phyloP scores from a whole-genome alignment of 192 early-diverging fungal species.

The Entrophospora sp. region DNA sequence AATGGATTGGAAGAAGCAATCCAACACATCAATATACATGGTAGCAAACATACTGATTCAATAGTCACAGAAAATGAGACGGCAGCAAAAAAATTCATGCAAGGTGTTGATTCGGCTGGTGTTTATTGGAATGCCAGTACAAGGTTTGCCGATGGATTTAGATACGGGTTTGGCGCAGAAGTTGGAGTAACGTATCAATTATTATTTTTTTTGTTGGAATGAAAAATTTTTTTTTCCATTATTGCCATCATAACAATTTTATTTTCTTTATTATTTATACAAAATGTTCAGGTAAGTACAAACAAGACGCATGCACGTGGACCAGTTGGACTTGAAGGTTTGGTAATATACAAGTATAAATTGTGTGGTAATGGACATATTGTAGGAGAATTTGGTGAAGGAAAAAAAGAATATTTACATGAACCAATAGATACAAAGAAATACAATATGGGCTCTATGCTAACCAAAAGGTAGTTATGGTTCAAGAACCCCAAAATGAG shows the following conservation, averaged over 20 bases:
- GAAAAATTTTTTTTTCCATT: neutral
- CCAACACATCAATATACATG: constrained; percentile 86
- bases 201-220: neutral
- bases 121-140: constrained; percentile 96
- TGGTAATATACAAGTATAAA: constrained; percentile 98
- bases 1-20: constrained; percentile 69
- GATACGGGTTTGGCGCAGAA: constrained; percentile 97
- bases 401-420: constrained; percentile 68
- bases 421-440: constrained; percentile 50
- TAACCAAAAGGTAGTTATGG: too few relatives aligned
- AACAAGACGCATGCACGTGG: constrained; percentile 99
- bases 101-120: constrained; percentile 90
- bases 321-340: constrained; percentile 92
- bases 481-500: too few relatives aligned
- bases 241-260: too few relatives aligned
- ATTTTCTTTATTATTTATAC: neutral
- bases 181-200: constrained; percentile 60
- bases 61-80: constrained; percentile 78
- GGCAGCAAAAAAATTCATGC: constrained; percentile 80
- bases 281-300: constrained; percentile 58
- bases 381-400: constrained; percentile 70
- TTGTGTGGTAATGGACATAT: constrained; percentile 84
- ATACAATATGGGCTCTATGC: too few relatives aligned
- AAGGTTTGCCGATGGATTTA: constrained; percentile 96
- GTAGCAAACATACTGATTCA: constrained; percentile 91